Percentiles rank a stretch among this genome's conserved stretches.
phyloP scores from a whole-genome alignment of 169 alveolate genomes.

The Plasmodium billcollinsi region DNA sequence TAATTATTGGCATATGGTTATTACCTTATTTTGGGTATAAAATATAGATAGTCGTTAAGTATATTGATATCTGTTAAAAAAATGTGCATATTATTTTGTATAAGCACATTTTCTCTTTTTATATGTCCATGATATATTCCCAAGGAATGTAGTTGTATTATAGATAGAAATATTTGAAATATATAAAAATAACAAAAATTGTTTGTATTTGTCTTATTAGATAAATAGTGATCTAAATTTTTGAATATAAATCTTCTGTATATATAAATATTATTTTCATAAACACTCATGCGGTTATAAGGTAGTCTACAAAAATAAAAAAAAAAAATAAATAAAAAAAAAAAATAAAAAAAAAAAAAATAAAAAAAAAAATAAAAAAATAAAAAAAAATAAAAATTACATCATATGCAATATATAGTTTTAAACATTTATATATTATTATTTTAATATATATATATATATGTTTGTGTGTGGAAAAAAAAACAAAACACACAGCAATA shows the following conservation, averaged over 20 bases:
- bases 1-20: not conserved
- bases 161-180: constrained; percentile 74
- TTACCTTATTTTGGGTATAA: constrained; percentile 45
- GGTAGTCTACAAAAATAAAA: constrained; percentile 19
- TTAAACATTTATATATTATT: too few species aligned
- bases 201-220: constrained; percentile 22
- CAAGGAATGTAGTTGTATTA: constrained; percentile 77
- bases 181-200: constrained; percentile 33
- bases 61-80: constrained; percentile 78
- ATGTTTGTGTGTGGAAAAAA: too few species aligned
- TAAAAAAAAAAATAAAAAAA: not conserved
- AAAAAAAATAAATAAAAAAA: not conserved
- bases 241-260: constrained; percentile 58
- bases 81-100: constrained; percentile 63
- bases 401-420: not conserved
- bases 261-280: constrained; percentile 65
- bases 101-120: constrained; percentile 77
- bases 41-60: constrained; percentile 41
- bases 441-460: too few species aligned
- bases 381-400: not conserved
- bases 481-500: too few species aligned
- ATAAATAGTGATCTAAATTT: constrained; percentile 50
- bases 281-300: constrained; percentile 72
- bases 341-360: not conserved
- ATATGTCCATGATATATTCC: constrained; percentile 81